Evolutionary conservation across 805 yeast genomes (phyloP).

Genomic region (Yarrowia hollandica): DNA sequence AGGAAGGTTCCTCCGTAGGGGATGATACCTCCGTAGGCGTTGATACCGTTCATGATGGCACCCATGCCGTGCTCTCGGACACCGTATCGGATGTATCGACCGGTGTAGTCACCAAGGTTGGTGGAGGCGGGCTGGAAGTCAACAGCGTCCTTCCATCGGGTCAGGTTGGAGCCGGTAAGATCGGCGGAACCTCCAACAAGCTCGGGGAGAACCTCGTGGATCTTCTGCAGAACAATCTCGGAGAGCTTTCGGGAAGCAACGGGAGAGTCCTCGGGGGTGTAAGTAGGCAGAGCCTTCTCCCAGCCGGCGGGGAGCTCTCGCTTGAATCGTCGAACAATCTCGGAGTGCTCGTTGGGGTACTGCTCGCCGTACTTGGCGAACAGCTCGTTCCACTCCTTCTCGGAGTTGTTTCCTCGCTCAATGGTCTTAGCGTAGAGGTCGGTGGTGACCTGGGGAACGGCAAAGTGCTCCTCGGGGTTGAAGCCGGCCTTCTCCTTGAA

Average conservation of each 20-base stretch:
- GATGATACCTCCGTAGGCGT: constrained; percentile 64
- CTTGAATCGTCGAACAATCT: constrained; percentile 37
- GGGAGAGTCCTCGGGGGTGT: constrained; percentile 68
- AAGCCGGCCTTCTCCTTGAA: constrained; percentile 30
- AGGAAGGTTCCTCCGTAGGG: constrained; percentile 97
- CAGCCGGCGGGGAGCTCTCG: constrained; percentile 66
- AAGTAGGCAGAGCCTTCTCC: constrained; percentile 75
- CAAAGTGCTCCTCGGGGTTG: constrained; percentile 33
- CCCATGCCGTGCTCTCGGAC: constrained; percentile 99
- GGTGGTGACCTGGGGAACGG: constrained; percentile 39
- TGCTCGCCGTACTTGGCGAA: constrained; percentile 35
- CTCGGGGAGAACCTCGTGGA: constrained; percentile 38
- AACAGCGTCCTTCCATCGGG: constrained; percentile 38
- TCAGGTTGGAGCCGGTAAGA: constrained; percentile 39
- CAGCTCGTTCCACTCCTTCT: constrained; percentile 37
- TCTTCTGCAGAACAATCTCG: constrained; percentile 40
- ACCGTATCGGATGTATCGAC: constrained; percentile 91
- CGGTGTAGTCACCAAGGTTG: constrained; percentile 31
- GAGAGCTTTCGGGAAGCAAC: constrained; percentile 41
- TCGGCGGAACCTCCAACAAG: constrained; percentile 46
- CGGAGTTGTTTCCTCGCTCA: constrained; percentile 37
- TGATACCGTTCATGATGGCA: constrained; percentile 88
- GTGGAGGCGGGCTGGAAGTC: constrained; percentile 71
- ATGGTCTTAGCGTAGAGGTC: constrained; percentile 39
- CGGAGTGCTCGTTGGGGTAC: constrained; percentile 41